phyloP scores from a whole-genome alignment of 371 early-diverging fungal species.

The Lichtheimia hyalospora region DNA sequence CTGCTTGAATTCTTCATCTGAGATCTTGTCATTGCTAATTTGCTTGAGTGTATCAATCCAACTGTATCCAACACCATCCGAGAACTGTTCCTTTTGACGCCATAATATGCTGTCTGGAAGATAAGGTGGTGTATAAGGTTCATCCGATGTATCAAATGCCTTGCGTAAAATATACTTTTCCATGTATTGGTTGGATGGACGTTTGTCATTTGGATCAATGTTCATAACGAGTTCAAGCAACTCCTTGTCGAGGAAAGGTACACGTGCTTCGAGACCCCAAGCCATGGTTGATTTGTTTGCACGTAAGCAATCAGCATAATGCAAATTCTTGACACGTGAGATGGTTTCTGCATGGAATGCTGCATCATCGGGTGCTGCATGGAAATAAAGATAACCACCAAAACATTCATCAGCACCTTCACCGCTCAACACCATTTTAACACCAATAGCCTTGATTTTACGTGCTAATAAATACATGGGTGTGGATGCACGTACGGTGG shows the following conservation, averaged over 20 bases:
- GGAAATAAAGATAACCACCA: constrained; percentile 97
- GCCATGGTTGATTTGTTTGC: constrained; percentile 99
- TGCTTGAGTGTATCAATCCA: constrained; percentile 95
- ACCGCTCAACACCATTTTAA: constrained; percentile 97
- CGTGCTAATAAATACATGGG: constrained; percentile 96
- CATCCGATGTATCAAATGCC: constrained; percentile 77
- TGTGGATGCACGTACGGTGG: constrained; percentile 94
- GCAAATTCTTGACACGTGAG: constrained; percentile 89
- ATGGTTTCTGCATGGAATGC: constrained; percentile 89
- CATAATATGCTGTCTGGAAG: constrained; percentile 90
- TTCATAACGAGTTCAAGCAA: constrained; percentile 90
- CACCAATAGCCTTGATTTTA: constrained; percentile 96
- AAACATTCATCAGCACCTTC: constrained; percentile 97
- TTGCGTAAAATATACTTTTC: constrained; percentile 88
- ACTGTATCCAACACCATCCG: constrained; percentile 95
- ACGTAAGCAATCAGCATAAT: constrained; percentile 92
- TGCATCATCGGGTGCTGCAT: constrained; percentile 80
- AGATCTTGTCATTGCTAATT: constrained; percentile 63
- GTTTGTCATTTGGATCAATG: constrained; percentile 80
- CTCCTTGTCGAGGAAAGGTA: constrained; percentile 92
- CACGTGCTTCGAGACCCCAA: constrained; percentile 97
- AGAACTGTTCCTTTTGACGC: constrained; percentile 98
- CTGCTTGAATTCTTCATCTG: constrained; percentile 73
- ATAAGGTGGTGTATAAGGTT: constrained; percentile 72
- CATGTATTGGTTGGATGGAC: constrained; percentile 67